phyloP scores from a whole-genome alignment of 441 rosid species.

The Gossypium armourianum region DNA sequence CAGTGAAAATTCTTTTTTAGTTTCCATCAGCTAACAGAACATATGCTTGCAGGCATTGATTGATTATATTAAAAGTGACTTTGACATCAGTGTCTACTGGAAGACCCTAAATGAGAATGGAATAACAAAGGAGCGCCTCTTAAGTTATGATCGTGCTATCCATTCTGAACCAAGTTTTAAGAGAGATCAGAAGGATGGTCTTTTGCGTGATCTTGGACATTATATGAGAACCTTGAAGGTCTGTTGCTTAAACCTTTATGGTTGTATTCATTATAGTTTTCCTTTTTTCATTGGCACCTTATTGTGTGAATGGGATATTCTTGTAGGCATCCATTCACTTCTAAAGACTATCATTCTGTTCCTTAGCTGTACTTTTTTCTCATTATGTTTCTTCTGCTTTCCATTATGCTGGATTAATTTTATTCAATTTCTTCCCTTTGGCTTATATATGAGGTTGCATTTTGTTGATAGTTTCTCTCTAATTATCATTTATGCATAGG shows the following conservation, averaged over 20 bases:
- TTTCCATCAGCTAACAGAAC: slow-evolving; percentile 9
- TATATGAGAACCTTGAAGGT: slow-evolving; percentile 97
- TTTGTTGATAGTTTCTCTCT: slow-evolving; percentile 10
- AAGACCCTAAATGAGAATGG: slow-evolving; percentile 89
- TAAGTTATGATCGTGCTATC: slow-evolving; percentile 93
- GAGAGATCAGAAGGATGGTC: slow-evolving; percentile 72
- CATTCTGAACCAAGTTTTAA: slow-evolving; percentile 76
- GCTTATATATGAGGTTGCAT: neutral
- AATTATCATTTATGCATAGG: slow-evolving; percentile 39
- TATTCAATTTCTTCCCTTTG: neutral
- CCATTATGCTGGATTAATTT: slow-evolving; percentile 9
- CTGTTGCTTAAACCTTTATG: slow-evolving; percentile 16
- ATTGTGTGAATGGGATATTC: neutral
- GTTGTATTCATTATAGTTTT: slow-evolving; percentile 3
- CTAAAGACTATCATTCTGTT: neutral
- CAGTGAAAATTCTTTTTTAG: slow-evolving; percentile 8
- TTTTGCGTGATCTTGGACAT: slow-evolving; percentile 79
- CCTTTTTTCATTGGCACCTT: slow-evolving; percentile 14
- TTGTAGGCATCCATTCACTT: neutral
- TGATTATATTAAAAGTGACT: slow-evolving; percentile 60
- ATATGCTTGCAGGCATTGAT: slow-evolving; percentile 65
- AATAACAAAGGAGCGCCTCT: slow-evolving; percentile 78
- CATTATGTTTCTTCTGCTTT: neutral
- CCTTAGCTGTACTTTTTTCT: neutral
- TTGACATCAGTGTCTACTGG: slow-evolving; percentile 83